phyloP scores from a whole-genome alignment of 2,329 filamentous ascomycete species.

The Sarocladium strictum region DNA sequence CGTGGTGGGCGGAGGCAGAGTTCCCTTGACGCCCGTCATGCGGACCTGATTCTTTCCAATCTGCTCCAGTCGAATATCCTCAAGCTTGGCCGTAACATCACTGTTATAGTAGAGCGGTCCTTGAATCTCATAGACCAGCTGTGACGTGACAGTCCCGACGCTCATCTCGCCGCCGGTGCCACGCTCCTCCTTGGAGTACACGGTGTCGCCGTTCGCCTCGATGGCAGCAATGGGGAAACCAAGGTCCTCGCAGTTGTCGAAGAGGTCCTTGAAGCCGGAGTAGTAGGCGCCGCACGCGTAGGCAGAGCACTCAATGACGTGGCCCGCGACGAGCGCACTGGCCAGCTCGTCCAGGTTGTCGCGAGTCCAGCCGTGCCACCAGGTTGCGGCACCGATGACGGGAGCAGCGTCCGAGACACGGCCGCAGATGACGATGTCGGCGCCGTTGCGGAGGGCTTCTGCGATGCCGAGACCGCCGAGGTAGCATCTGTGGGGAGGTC shows the following conservation, averaged over 20 bases:
- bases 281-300: slow-evolving; percentile 51
- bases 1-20: slow-evolving; percentile 25
- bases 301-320: slow-evolving; percentile 46
- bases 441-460: slow-evolving; percentile 13
- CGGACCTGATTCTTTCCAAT: slow-evolving; percentile 23
- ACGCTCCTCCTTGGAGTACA: slow-evolving; percentile 28
- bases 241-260: slow-evolving; percentile 16
- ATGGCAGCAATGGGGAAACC: slow-evolving; percentile 29
- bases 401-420: slow-evolving; percentile 40
- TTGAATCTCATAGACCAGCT: slow-evolving; percentile 37
- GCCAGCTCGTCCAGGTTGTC: slow-evolving; percentile 40
- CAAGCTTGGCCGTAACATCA: slow-evolving; percentile 32
- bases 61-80: slow-evolving; percentile 40
- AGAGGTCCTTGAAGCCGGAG: slow-evolving; percentile 33
- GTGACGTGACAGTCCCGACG: slow-evolving; percentile 19
- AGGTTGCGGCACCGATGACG: slow-evolving; percentile 47
- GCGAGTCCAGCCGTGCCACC: slow-evolving; percentile 45
- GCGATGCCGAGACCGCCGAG: slow-evolving; percentile 15
- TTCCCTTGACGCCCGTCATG: slow-evolving; percentile 27
- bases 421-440: slow-evolving; percentile 35
- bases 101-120: slow-evolving; percentile 35
- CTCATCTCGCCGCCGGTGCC: slow-evolving; percentile 27
- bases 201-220: slow-evolving; percentile 20
- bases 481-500: slow-evolving; percentile 13
- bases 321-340: slow-evolving; percentile 40